A percentile compares a stretch with the other conserved stretches of the same genome.
phyloP scores from a whole-genome alignment of 495 filamentous ascomycete species.

The Xylaria telfairii region DNA sequence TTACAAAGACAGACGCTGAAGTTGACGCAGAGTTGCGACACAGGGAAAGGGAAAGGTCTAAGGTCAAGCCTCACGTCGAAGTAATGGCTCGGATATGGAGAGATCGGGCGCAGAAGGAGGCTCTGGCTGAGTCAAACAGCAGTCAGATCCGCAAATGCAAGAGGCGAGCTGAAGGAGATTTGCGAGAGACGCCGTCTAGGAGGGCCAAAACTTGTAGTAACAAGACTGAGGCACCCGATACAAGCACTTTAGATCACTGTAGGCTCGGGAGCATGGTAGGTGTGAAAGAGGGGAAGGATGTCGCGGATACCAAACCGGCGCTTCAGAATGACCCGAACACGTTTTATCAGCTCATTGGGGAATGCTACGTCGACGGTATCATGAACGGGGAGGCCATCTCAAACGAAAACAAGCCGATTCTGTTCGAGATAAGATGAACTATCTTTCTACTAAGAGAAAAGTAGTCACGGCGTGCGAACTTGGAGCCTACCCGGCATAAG shows the following conservation, averaged over 20 bases:
- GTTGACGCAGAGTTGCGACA: background rate
- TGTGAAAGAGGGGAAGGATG: background rate
- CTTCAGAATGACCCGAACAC: too few species aligned
- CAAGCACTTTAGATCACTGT: background rate
- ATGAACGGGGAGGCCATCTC: too few species aligned
- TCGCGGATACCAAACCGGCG: too few species aligned
- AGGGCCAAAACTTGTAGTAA: background rate
- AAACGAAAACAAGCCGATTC: too few species aligned
- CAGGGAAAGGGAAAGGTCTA: background rate
- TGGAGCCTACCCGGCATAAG: too few species aligned
- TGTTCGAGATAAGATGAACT: too few species aligned
- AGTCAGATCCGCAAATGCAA: background rate
- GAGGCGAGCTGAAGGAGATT: background rate
- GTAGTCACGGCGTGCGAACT: too few species aligned
- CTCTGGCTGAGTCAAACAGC: background rate
- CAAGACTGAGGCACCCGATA: background rate
- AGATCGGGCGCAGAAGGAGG: background rate
- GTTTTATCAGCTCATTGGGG: too few species aligned
- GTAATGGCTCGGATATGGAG: background rate
- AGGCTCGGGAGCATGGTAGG: background rate
- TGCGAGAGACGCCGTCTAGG: background rate
- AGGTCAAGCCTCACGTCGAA: background rate
- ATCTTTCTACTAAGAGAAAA: too few species aligned
- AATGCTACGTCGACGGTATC: too few species aligned
- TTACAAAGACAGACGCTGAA: constrained; percentile 4